Evolutionary conservation across 2,329 filamentous ascomycete genomes (phyloP).

Genomic region (Rachicladosporium sp.): DNA sequence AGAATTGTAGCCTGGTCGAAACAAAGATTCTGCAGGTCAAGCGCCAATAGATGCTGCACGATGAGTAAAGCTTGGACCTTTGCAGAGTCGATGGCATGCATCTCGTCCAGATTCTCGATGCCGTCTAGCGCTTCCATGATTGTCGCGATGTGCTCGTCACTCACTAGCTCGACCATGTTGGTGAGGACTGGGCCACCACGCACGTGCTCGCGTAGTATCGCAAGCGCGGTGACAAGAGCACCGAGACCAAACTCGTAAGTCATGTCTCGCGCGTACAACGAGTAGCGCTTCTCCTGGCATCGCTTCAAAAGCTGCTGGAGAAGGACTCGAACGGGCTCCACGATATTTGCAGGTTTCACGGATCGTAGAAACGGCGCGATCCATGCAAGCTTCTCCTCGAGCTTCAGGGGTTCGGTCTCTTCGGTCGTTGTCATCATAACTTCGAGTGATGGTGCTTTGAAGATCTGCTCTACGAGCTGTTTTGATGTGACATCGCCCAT

Average conservation of each 20-base stretch:
- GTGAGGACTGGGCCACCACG: constrained; percentile 18
- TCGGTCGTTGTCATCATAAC: constrained; percentile 45
- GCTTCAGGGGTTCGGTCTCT: constrained; percentile 41
- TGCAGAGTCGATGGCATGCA: constrained; percentile 18
- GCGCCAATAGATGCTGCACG: constrained; percentile 51
- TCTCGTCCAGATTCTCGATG: constrained; percentile 19
- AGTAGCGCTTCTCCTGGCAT: constrained; percentile 44
- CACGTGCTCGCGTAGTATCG: constrained; percentile 9
- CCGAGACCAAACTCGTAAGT: constrained; percentile 51
- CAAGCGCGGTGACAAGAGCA: constrained; percentile 14
- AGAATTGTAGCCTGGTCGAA: constrained; percentile 57
- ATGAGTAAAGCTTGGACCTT: constrained; percentile 47
- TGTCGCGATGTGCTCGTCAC: constrained; percentile 16
- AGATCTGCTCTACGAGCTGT: constrained; percentile 72
- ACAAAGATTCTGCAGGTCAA: constrained; percentile 59
- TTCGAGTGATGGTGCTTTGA: constrained; percentile 56
- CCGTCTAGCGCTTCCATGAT: constrained; percentile 19
- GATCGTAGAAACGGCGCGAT: constrained; percentile 66
- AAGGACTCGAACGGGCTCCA: constrained; percentile 69
- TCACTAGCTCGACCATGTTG: constrained; percentile 18
- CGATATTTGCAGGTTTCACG: constrained; percentile 60
- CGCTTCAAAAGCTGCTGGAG: constrained; percentile 61
- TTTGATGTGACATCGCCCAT: constrained; percentile 70
- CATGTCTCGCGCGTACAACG: constrained; percentile 45
- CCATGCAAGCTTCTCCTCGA: constrained; percentile 61